phyloP scores from a whole-genome alignment of 805 yeast species.

The Tetrapisispora nanseiensis region DNA sequence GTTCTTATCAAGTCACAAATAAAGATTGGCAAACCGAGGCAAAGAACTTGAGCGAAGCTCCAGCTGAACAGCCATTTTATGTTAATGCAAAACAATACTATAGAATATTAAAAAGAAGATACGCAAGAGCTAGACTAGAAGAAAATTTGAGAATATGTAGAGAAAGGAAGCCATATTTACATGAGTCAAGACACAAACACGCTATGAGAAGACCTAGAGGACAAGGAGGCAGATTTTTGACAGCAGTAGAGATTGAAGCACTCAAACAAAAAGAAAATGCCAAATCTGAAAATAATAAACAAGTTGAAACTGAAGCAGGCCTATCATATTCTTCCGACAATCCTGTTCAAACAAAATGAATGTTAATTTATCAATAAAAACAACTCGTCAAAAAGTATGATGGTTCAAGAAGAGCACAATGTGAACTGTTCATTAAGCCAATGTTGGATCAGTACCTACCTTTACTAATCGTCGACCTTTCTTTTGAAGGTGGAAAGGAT shows the following conservation, averaged over 20 bases:
- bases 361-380: no score
- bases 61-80: constrained; percentile 66
- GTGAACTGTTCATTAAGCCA: no score
- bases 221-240: constrained; percentile 93
- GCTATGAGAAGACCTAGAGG: constrained; percentile 99
- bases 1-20: neutral
- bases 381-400: no score
- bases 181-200: constrained; percentile 95
- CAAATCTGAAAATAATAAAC: neutral
- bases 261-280: constrained; percentile 33
- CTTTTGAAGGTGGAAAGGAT: no score
- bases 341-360: neutral
- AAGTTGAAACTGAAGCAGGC: neutral
- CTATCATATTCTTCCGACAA: neutral
- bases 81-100: constrained; percentile 98
- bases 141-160: constrained; percentile 82
- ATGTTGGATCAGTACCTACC: no score
- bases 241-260: constrained; percentile 76
- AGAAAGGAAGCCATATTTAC: constrained; percentile 76
- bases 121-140: constrained; percentile 88
- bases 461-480: no score
- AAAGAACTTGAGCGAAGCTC: neutral
- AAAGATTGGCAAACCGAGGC: neutral
- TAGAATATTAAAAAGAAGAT: constrained; percentile 82
- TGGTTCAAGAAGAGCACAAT: no score